Evolutionary conservation across 768 basidiomycete species (phyloP), one percentile per base, ranked within the genome.

Genomic region (Coprinopsis cinerea): DNA sequence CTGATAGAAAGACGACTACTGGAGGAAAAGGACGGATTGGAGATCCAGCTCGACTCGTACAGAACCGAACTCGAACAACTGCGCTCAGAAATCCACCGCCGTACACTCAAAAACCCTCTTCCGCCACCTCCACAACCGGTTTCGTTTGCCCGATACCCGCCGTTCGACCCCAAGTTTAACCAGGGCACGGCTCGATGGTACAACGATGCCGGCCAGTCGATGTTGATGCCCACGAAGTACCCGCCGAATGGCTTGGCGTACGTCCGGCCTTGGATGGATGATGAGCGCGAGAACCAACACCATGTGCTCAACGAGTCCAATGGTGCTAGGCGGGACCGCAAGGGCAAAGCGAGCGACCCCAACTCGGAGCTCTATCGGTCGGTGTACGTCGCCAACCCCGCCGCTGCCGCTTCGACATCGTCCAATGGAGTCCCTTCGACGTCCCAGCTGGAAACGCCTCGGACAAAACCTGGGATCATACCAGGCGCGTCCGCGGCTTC

Each of bases 121-220:
- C 80, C 80, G 20, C 61, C 66, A 35, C 80, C 80, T n/a, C 80
- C 80, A 11, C 71, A 75, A 48, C 79, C 77, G 2, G 60, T 80
- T 5, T 67, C 75, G 7, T 62, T 73, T 9, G 73, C 76, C 22
- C 65, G 68, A 34, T 64, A 77, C 17, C 72, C 75, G 10, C 44
- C 67, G 10, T 71, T 76, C 45, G 64, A 35, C 15, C 23, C 42
- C 10, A 25, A 39, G 13, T 42, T 22, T 26, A 18, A 22, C 10
- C 43, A 6, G 20, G 9, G 24, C 10, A 18, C 9, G 9, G 5
- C 42, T 26, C 10, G 6, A 20, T 51, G 49, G 49, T 40, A 36
- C 36, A 51, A 27, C 18, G 41, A 44, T 34, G 22, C 22, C 28
- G 49, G 49, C 18, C 32, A 26, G 24, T 45, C 49, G 20, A 50